A percentile compares a stretch with the other conserved stretches of the same genome.
phyloP scores from a whole-genome alignment of 2,329 filamentous ascomycete species.

The Graphilbum sp. region DNA sequence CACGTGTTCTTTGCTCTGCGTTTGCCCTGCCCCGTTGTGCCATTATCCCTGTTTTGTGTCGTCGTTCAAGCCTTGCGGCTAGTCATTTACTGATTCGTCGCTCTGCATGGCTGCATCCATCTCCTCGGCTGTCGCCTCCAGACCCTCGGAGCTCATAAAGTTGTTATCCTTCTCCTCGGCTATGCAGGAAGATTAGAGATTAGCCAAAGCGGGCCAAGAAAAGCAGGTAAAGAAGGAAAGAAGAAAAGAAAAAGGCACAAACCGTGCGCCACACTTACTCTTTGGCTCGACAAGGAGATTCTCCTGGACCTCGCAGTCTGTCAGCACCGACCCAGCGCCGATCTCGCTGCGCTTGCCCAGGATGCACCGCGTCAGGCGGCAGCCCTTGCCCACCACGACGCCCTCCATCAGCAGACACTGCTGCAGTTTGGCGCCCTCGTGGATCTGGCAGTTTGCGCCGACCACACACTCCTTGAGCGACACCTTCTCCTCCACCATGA shows the following conservation, averaged over 20 bases:
- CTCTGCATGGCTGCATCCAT: slow-evolving; percentile 30
- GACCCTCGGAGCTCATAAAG: slow-evolving; percentile 49
- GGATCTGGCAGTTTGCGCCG: slow-evolving; percentile 74
- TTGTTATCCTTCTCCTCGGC: slow-evolving; percentile 52
- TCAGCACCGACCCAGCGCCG: slow-evolving; percentile 66
- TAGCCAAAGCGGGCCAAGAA: slow-evolving; percentile 1
- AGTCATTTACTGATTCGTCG: no score
- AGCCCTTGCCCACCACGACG: slow-evolving; percentile 67
- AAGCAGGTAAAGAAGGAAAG: neutral
- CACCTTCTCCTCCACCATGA: slow-evolving; percentile 72
- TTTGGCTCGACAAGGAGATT: slow-evolving; percentile 71
- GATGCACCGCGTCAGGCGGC: slow-evolving; percentile 75
- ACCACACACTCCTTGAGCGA: slow-evolving; percentile 89
- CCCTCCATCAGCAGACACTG: slow-evolving; percentile 89
- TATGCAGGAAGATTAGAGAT: no score
- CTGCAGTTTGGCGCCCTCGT: slow-evolving; percentile 69
- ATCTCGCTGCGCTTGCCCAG: slow-evolving; percentile 67
- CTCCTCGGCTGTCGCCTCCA: slow-evolving; percentile 48
- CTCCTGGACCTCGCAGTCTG: slow-evolving; percentile 85
- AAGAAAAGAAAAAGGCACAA: neutral
- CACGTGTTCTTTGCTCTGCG: no score
- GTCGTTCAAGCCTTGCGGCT: no score
- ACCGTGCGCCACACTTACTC: slow-evolving; percentile 30
- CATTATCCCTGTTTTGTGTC: no score
- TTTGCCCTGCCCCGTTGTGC: no score